Base-by-base conservation (phyloP, 2,329 filamentous ascomycete species). In the Karstenula rhodostoma region DNA sequence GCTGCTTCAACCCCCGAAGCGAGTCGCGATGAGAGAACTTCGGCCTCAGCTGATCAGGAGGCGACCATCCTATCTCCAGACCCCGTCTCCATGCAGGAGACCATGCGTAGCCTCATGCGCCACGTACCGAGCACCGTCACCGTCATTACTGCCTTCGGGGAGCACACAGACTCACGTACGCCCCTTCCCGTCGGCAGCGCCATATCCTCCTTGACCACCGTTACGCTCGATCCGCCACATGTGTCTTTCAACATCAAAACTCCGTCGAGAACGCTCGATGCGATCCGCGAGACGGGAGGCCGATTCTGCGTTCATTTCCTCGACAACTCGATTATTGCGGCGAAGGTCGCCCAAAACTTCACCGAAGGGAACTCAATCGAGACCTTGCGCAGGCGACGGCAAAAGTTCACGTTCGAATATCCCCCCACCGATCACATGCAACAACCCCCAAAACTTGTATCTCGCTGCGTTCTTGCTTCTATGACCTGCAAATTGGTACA, bases 171-270 rank as follows among this genome's bases (percentile, higher is more conserved):
- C 43, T 58, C 57, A 22, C 19, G 64, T 2, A n/a, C 56, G 32
- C 53, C 57, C 40, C 62, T 70, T 7, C 69, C 73, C 3, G 67
- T 75, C 57, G 75, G 73, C 44, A 85, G 87, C 66, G 87, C 86
- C 9, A 83, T 89, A 33, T 89, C 87, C 3, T 89, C 86, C 1
- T 84, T 89, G 73, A 87, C 78, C 61, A 86, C 86, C 4, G 84
- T 89, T 15, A 83, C 85, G 0, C 76, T 89, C 3, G 70, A 79
- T 32, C 87, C 87, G 1, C 85, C 87, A 0, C 79, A 86, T n/a
- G 79, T 89, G 27, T 86, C 85, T 0, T 89, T 89, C 80, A 89
- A 89, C 62, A 80, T 89, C 58, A 83, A 82, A 54, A 67, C 81
- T 1, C 85, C 85, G 1, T 88, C 86, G 0, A 79, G 83, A 40